These are phyloP conservation scores for Oenanthe sinensis DNA, from an alignment of 129 eudicot genomes.

Conservation along the genomic window DNA sequence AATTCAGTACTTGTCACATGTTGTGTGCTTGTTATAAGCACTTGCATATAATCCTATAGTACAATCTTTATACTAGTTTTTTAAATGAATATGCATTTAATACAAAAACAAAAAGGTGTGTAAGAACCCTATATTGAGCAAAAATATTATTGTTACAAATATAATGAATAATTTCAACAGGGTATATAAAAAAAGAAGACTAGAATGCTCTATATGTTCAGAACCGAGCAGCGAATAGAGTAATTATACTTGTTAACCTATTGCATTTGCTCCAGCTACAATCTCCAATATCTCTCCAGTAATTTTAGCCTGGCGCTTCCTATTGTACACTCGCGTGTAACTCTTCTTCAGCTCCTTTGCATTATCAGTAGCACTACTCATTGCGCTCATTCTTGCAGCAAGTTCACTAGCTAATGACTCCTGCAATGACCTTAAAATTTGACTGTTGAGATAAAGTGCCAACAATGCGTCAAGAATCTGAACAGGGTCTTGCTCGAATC, in stretches of 20 bases:
- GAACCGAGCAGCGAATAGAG: slow-evolving; percentile 4
- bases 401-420: slow-evolving; percentile 64
- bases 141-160: slow-evolving; percentile 1
- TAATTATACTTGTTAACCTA: slow-evolving; percentile 11
- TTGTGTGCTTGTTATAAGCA: no score
- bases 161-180: not conserved
- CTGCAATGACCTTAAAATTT: slow-evolving; percentile 49
- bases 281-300: slow-evolving; percentile 57
- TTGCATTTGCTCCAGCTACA: slow-evolving; percentile 53
- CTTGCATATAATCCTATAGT: no score
- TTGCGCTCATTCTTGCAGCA: slow-evolving; percentile 57
- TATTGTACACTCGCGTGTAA: slow-evolving; percentile 33
- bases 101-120: not conserved
- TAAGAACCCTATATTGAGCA: not conserved
- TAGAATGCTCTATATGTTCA: slow-evolving; percentile 12
- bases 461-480: slow-evolving; percentile 55
- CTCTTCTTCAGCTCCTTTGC: slow-evolving; percentile 37
- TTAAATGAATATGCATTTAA: not conserved
- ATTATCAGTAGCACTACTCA: slow-evolving; percentile 51
- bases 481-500: slow-evolving; percentile 61
- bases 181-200: slow-evolving; percentile 4
- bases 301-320: slow-evolving; percentile 46
- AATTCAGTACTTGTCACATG: no score
- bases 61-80: no score
- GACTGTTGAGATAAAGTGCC: slow-evolving; percentile 54